These are phyloP conservation scores for Brassica carinata DNA, from an alignment of 345 rosid genomes.

Conservation along the genomic window DNA sequence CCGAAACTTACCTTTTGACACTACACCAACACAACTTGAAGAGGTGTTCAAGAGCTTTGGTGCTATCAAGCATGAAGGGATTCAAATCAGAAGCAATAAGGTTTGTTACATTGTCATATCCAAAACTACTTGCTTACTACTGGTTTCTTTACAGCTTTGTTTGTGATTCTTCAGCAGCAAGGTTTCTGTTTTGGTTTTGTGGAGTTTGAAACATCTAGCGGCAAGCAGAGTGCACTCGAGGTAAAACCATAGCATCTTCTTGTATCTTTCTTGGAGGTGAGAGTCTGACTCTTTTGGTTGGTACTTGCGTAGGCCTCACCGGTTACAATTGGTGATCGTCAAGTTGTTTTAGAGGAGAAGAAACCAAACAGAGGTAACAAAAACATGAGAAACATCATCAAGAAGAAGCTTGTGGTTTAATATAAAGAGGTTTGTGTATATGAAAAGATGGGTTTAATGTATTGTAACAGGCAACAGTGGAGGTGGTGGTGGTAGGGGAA, in stretches of 20 bases:
- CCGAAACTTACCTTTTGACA: constrained; percentile 52
- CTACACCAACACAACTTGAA: constrained; percentile 56
- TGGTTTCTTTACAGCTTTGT: constrained; percentile 14
- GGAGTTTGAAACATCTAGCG: constrained; percentile 59
- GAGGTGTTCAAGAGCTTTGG: constrained; percentile 66
- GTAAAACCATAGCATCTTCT: constrained; percentile 29
- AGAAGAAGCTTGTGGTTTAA: constrained; percentile 52
- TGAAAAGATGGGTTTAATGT: background rate
- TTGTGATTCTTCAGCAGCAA: constrained; percentile 49
- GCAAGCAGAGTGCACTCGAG: constrained; percentile 62
- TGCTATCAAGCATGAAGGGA: constrained; percentile 64
- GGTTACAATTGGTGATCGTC: constrained; percentile 53
- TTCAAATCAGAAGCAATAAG: constrained; percentile 75
- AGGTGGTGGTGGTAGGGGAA: constrained; percentile 46
- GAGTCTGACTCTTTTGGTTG: constrained; percentile 3
- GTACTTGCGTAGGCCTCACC: constrained; percentile 75
- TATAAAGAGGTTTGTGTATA: background rate
- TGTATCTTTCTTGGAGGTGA: background rate
- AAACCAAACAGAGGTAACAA: constrained; percentile 57
- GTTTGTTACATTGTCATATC: constrained; percentile 39
- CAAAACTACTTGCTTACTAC: constrained; percentile 1
- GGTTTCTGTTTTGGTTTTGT: constrained; percentile 79
- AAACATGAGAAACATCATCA: constrained; percentile 43
- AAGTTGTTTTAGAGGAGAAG: constrained; percentile 72
- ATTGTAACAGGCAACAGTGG: constrained; percentile 33